phyloP scores from a whole-genome alignment of 257 asterid genomes.

The Solanum peruvianum region DNA sequence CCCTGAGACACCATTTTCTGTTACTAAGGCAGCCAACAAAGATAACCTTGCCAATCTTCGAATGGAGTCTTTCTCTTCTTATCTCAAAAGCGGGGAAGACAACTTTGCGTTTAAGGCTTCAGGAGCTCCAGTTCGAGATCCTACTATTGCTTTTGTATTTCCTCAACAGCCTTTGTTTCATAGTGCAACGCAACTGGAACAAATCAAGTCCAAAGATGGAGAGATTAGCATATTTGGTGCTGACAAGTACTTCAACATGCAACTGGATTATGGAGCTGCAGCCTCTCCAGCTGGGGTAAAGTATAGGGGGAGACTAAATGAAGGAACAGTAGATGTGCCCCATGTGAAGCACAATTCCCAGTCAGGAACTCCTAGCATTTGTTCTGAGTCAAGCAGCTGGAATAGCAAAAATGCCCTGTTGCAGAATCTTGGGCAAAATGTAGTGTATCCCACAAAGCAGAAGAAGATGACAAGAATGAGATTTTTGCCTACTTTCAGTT shows the following conservation, averaged over 20 bases:
- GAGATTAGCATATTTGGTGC: conserved; percentile 71
- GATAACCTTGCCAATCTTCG: conserved; percentile 13
- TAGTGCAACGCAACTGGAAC: background rate
- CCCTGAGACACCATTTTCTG: conserved; percentile 6
- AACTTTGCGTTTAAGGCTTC: conserved; percentile 31
- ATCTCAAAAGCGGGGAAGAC: conserved; percentile 26
- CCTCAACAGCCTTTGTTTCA: conserved; percentile 5
- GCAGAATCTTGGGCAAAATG: background rate
- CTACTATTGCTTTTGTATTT: conserved; percentile 28
- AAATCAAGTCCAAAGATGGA: conserved; percentile 18
- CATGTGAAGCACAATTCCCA: background rate
- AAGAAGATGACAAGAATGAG: conserved; percentile 23
- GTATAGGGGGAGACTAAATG: background rate
- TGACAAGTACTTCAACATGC: conserved; percentile 76
- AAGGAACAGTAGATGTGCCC: background rate
- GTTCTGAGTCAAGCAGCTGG: conserved; percentile 44
- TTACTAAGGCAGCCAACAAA: conserved; percentile 8
- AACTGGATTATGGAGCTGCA: conserved; percentile 20
- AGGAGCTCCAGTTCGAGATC: conserved; percentile 37
- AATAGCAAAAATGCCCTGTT: conserved; percentile 37
- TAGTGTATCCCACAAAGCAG: conserved; percentile 16
- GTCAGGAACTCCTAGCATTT: conserved; percentile 29
- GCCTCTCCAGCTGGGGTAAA: background rate
- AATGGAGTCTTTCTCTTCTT: conserved; percentile 23
- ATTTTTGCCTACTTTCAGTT: conserved; percentile 33